Base-by-base conservation (phyloP, 306 rosid species). In the Medicago arabica region DNA sequence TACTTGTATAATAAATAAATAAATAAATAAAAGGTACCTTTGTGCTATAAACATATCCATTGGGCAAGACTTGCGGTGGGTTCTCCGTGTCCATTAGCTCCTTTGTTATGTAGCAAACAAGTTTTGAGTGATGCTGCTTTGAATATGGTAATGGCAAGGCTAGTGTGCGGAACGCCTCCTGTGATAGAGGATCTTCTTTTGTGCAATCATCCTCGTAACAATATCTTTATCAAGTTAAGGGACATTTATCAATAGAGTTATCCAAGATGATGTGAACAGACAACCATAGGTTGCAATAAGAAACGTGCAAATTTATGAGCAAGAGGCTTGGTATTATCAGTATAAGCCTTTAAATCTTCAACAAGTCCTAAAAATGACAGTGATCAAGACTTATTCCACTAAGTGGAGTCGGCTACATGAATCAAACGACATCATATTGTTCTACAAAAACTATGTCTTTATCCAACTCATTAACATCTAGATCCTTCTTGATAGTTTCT, bases 31-130 rank as follows among this genome's bases (percentile, higher is more conserved):
- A 34, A 34, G 6, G 67, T 14, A 95, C 99, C 97, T 92, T 92
- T 1, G 96, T 53, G 82, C 99, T 95, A 85, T 95, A 95, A 79
- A 95, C 97, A 83, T 85, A 84, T 82, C 99, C 97, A 19, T 95
- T 95, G 21, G 99, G 99, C 71, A 95, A 82, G 80, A 92, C 99
- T 84, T 89, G 97, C 0, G 97, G 97, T 4, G 97, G 97, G 80
- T 92, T 95, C 87, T 90, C 97, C 0, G 97, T 89, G 90, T 95
- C 97, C 99, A 90, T 95, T 53, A 90, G 85, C 85, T 95, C 97
- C 82, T 92, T 95, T 3, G 99, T 89, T 87, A 95, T 92, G 85
- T 92, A 95, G 89, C 99, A 95, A 67, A 95, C 99, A 67, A 92
- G 93, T 89, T 89, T 95, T 6, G 99, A 95, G 79, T 89, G 93